Evolutionary conservation across 305 asterid species (phyloP), one percentile per base, ranked within the genome.

Genomic region (Solanum hybrid): DNA sequence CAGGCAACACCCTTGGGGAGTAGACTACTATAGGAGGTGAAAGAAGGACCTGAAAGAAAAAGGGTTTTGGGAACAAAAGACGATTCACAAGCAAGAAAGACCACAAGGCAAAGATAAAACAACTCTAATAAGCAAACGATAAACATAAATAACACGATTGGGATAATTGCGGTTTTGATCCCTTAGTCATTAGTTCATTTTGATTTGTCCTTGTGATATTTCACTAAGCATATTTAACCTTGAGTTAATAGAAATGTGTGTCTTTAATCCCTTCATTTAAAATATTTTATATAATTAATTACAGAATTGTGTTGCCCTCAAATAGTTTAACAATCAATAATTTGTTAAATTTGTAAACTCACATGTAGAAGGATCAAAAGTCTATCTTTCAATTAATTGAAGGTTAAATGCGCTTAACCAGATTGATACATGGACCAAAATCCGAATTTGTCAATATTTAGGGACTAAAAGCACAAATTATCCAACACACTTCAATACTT

Each of bases 1-100:
- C 99, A 71, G 99, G 99, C 92, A 98, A 91, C 60, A 98, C 99
- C 92, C 99, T 93, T 27, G 99, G 99, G 90, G 99, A 98, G 93
- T 98, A 98, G 89, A 98, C 99, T 86, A 97, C 99, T 81, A 98
- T 94, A 82, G 99, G 99, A 91, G 99, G 99, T 89, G 99, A 98
- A 90, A 97, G 99, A 91, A 98, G 98, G 91, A 97, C 99, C 99
- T 98, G 93, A 84, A 40, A 87, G 76, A 90, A 86, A 80, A 84
- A 40, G 40, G 27, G 35, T 88, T 87, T 86, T 81, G 85, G 76
- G 38, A 56, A 12, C 31, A 40, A 29, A 89, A 81, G 27, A 73
- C 10, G 9, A 87, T 24, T 32, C 80, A 85, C 45, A 51, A 66
- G 88, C 42, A 89, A 66, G 80, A 73, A 81, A 60, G 60, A 56